Evolutionary conservation across 2,329 filamentous ascomycete genomes (phyloP).

Genomic region (Fusarium equiseti): DNA sequence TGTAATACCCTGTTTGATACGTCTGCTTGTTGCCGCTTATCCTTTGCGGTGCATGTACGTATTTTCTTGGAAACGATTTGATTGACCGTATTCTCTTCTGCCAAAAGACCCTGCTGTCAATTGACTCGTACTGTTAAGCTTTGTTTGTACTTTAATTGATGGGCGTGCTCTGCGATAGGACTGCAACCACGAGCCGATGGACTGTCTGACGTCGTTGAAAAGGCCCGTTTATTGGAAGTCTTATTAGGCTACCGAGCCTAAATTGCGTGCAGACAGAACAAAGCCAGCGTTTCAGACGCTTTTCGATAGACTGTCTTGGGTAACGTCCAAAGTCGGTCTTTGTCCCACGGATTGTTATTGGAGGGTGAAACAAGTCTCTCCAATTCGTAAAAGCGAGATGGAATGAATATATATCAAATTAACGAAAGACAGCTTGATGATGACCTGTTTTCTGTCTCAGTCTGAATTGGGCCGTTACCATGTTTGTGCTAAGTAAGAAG

Average conservation of each 20-base stretch:
- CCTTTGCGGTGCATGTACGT: neutral
- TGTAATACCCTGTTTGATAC: constrained; percentile 14
- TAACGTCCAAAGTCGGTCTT: constrained; percentile 6
- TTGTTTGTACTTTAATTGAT: neutral
- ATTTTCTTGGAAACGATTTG: neutral
- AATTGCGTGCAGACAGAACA: constrained; percentile 12
- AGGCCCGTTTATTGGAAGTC: constrained; percentile 18
- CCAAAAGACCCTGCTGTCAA: constrained; percentile 9
- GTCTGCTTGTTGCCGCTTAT: constrained; percentile 21
- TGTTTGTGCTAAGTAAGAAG: constrained; percentile 2
- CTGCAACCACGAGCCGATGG: neutral
- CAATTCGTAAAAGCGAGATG: constrained; percentile 2
- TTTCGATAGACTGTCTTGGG: constrained; percentile 8
- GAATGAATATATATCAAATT: neutral
- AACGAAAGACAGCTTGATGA: constrained; percentile 1
- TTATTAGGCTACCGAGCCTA: constrained; percentile 10
- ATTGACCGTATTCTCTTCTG: neutral
- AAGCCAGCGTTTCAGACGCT: constrained; percentile 8
- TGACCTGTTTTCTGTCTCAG: constrained; percentile 1
- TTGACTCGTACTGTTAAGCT: constrained; percentile 19
- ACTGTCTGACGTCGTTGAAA: constrained; percentile 27
- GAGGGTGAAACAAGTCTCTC: neutral
- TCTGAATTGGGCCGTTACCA: constrained; percentile 16
- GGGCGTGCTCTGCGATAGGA: neutral
- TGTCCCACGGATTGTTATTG: neutral